Conservation (phyloP, 2,329 filamentous ascomycete species). For the Nigrospora sphaerica region DNA sequence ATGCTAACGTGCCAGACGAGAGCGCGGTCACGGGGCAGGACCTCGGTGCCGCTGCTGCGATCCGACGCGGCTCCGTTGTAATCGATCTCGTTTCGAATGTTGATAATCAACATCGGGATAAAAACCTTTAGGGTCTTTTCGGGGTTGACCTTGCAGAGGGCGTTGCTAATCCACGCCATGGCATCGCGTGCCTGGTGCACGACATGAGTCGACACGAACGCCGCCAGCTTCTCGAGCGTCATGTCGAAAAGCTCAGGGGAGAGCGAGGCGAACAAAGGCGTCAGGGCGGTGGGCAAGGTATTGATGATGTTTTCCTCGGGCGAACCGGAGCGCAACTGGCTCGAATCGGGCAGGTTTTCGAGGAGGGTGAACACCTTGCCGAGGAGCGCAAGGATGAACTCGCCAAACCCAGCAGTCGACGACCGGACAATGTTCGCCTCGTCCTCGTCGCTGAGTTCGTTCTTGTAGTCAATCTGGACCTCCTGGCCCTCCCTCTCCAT, state of each 20-base stretch:
- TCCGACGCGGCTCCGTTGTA: constrained; percentile 94
- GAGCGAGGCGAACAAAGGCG: constrained; percentile 80
- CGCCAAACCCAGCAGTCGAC: constrained; percentile 86
- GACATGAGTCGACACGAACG: constrained; percentile 88
- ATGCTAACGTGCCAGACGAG: constrained; percentile 97
- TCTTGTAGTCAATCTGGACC: constrained; percentile 77
- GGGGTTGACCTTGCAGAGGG: constrained; percentile 90
- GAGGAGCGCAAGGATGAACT: constrained; percentile 85
- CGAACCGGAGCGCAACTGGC: constrained; percentile 79
- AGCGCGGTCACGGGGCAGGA: constrained; percentile 84
- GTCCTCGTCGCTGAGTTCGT: constrained; percentile 75
- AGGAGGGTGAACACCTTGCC: constrained; percentile 92
- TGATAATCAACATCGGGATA: constrained; percentile 81
- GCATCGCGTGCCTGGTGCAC: constrained; percentile 95
- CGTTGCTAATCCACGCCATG: constrained; percentile 98
- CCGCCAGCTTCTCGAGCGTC: constrained; percentile 82
- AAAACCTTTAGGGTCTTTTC: constrained; percentile 88
- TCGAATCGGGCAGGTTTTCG: constrained; percentile 89
- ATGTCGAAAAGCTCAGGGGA: constrained; percentile 92
- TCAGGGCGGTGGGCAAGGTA: constrained; percentile 83
- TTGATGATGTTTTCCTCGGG: constrained; percentile 98
- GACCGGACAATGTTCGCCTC: constrained; percentile 86
- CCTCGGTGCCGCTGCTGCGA: constrained; percentile 85
- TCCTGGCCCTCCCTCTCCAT: constrained; percentile 85
- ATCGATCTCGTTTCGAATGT: constrained; percentile 94